phyloP scores from a whole-genome alignment of 768 basidiomycete genomes.

The Pleurotus salmoneostramineus region DNA sequence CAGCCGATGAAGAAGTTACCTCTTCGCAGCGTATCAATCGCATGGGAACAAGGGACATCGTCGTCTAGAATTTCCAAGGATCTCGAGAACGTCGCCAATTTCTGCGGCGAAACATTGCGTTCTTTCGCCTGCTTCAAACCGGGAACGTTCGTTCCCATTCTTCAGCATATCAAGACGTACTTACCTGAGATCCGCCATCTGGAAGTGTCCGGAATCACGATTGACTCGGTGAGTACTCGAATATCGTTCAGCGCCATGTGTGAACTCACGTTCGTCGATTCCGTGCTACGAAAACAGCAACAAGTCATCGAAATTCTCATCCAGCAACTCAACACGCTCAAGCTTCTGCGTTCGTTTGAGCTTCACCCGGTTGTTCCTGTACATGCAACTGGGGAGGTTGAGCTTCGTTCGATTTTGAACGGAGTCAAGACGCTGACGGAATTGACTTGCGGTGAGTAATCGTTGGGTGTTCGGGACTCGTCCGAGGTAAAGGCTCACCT shows the following conservation, averaged over 20 bases:
- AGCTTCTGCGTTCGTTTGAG: neutral
- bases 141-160: neutral
- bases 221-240: neutral
- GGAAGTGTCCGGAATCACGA: neutral
- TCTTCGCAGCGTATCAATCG: neutral
- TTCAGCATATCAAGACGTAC: neutral
- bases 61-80: neutral
- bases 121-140: neutral
- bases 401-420: neutral
- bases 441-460: neutral
- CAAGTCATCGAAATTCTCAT: neutral
- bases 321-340: neutral
- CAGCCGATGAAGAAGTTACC: neutral
- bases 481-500: neutral
- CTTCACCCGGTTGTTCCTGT: neutral
- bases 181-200: neutral
- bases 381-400: neutral
- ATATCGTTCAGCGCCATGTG: neutral
- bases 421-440: neutral
- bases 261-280: neutral
- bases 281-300: neutral
- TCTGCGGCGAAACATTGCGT: neutral
- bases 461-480: neutral
- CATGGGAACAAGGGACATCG: neutral
- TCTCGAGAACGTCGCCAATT: neutral